Conservation (phyloP, 176 grass and related monocot genomes). For the Eleusine indica region DNA sequence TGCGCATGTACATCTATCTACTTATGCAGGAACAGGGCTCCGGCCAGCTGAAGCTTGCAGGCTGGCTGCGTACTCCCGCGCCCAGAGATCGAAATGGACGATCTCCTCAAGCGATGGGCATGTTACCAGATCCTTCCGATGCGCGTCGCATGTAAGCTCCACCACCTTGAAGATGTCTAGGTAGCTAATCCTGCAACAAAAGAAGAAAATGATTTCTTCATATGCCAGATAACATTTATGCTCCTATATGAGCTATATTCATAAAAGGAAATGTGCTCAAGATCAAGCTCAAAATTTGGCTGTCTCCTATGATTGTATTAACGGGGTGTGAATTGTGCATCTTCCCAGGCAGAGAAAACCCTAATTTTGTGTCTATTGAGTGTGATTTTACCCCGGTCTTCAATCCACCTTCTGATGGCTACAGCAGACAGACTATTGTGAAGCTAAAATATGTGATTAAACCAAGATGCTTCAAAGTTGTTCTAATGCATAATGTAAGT, state of each 20-base stretch:
- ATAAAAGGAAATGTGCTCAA: neutral
- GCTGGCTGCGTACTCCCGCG: conserved; percentile 64
- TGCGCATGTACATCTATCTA: neutral
- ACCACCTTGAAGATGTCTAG: conserved; percentile 96
- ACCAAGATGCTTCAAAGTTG: conserved; percentile 25
- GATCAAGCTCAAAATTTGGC: neutral
- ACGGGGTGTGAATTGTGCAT: neutral
- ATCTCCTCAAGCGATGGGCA: conserved; percentile 86
- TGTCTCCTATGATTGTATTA: conserved; percentile 4
- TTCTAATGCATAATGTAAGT: conserved; percentile 8
- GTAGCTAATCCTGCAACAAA: conserved; percentile 75
- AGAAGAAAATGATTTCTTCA: neutral
- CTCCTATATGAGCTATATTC: neutral
- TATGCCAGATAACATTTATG: neutral
- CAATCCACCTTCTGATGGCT: neutral
- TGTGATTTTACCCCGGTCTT: neutral
- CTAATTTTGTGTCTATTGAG: neutral
- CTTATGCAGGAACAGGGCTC: conserved; percentile 69
- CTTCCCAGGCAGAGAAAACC: neutral
- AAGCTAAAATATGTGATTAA: conserved; percentile 23
- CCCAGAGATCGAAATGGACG: conserved; percentile 93
- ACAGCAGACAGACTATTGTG: neutral
- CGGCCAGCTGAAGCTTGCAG: conserved; percentile 55
- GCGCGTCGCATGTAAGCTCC: conserved; percentile 71
- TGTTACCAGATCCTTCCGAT: conserved; percentile 77